These are phyloP conservation scores for Fraxinus pennsylvanica DNA, from an alignment of 257 asterid species.

Conservation along the genomic window DNA sequence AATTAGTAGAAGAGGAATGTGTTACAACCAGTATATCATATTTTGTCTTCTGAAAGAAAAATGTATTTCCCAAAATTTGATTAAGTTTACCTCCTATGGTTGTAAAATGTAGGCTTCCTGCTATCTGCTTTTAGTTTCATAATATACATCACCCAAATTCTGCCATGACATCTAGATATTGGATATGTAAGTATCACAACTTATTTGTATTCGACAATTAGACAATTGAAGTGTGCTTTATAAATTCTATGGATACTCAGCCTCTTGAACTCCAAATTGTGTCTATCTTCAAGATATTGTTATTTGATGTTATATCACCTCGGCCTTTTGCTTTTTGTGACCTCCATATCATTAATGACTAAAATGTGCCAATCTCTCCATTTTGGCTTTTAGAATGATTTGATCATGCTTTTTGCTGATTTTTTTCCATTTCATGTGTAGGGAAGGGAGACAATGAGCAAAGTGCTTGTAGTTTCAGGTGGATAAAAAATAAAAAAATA, in stretches of 20 bases:
- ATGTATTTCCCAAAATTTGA: background rate
- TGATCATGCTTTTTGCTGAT: background rate
- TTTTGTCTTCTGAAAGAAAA: background rate
- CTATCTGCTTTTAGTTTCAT: background rate
- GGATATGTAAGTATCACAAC: background rate
- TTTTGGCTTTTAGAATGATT: conserved; percentile 7
- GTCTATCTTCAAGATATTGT: background rate
- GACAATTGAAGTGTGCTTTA: background rate
- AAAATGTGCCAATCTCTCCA: background rate
- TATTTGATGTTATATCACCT: background rate
- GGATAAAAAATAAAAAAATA: conserved; percentile 37
- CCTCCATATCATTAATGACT: background rate
- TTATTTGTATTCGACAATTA: background rate
- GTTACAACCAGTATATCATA: background rate
- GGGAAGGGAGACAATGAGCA: conserved; percentile 50
- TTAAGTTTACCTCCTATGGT: background rate
- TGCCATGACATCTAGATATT: background rate
- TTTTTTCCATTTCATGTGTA: conserved; percentile 17
- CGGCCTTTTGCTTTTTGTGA: background rate
- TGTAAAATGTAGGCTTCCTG: background rate
- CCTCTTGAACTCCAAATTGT: background rate
- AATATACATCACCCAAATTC: background rate
- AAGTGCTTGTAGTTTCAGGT: conserved; percentile 40
- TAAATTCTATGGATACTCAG: background rate
- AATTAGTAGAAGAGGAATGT: background rate